phyloP scores from a whole-genome alignment of 192 early-diverging fungal genomes.

The Coemansia guatemalensis region DNA sequence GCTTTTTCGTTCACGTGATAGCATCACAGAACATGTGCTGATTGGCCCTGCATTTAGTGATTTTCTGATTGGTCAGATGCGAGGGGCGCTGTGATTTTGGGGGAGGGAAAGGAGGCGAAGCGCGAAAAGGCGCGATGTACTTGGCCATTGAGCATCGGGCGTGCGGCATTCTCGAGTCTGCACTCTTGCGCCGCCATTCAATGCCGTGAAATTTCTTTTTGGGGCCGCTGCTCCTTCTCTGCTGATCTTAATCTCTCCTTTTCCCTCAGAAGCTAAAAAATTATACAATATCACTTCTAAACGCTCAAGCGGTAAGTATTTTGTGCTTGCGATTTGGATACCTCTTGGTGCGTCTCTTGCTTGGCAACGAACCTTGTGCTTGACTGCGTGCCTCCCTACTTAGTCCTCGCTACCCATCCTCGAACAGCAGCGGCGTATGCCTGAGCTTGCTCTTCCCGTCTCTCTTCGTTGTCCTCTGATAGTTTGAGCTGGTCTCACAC shows the following conservation, averaged over 20 bases:
- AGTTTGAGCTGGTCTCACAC: neutral
- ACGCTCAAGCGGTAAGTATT: constrained; percentile 23
- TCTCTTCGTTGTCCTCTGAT: neutral
- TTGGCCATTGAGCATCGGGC: neutral
- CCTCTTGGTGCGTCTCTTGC: neutral
- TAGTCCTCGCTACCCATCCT: neutral
- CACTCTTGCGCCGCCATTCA: neutral
- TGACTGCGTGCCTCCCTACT: neutral
- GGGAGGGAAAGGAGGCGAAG: constrained; percentile 5
- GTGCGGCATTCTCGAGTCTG: neutral
- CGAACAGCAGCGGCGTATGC: neutral
- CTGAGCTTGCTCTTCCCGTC: neutral
- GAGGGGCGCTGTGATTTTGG: constrained; percentile 5
- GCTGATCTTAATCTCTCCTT: constrained; percentile 43
- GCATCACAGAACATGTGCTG: neutral
- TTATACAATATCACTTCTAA: constrained; percentile 22
- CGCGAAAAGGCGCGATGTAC: neutral
- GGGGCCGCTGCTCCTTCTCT: constrained; percentile 1
- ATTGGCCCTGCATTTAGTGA: neutral
- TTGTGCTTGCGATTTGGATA: constrained; percentile 1
- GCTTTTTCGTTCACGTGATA: neutral
- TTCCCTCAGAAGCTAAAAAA: constrained; percentile 28
- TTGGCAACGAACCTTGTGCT: neutral
- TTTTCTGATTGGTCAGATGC: constrained; percentile 10
- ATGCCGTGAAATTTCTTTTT: constrained; percentile 8